A percentile compares a stretch with the other conserved stretches of the same genome.
These are phyloP conservation scores for Volvox africanus DNA, from an alignment of 139 green algal species.

Conservation along the genomic window DNA sequence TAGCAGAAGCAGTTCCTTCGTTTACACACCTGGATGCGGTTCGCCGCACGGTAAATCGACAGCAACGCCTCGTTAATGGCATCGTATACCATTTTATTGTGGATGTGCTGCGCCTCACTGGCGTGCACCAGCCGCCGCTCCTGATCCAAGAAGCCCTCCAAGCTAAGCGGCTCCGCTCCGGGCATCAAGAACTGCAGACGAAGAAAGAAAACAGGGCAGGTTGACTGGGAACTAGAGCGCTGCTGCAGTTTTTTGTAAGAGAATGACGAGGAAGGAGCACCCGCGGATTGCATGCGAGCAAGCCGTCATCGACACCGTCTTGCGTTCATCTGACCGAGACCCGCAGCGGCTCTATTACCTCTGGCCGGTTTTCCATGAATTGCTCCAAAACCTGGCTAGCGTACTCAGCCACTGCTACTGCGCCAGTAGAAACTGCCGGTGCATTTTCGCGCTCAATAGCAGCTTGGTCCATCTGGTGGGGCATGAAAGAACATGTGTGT, in stretches of 20 bases:
- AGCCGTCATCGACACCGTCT: too few species aligned
- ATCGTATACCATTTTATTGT: conserved; percentile 70
- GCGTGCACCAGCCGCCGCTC: conserved; percentile 51
- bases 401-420: conserved; percentile 14
- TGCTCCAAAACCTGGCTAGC: conserved; percentile 26
- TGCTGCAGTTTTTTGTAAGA: too few species aligned
- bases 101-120: conserved; percentile 62
- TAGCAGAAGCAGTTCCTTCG: neutral
- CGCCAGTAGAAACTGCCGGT: conserved; percentile 6
- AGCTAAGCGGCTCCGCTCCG: conserved; percentile 56
- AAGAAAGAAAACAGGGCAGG: too few species aligned
- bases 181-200: conserved; percentile 49
- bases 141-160: conserved; percentile 59
- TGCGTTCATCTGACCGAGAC: too few species aligned
- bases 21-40: conserved; percentile 41
- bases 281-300: too few species aligned
- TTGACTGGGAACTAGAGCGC: too few species aligned
- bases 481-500: too few species aligned
- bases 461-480: conserved; percentile 35
- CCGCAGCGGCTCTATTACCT: neutral
- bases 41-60: conserved; percentile 48
- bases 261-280: too few species aligned
- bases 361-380: conserved; percentile 32
- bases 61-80: conserved; percentile 65
- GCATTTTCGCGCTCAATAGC: conserved; percentile 41